phyloP scores from a whole-genome alignment of 345 rosid genomes.

The Populus ilicifolia region DNA sequence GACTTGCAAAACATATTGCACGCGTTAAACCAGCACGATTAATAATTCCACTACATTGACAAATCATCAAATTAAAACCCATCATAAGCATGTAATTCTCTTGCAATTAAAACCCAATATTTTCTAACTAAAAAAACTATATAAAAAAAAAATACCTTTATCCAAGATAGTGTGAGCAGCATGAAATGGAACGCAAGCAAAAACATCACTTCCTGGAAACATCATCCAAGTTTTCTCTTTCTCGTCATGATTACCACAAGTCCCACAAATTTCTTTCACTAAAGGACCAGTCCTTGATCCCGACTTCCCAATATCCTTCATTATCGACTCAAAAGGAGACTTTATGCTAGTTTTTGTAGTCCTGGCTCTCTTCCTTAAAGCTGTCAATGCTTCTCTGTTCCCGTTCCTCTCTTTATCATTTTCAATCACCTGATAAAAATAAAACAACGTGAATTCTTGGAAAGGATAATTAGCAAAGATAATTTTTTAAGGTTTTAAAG shows the following conservation, averaged over 20 bases:
- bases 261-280: slow-evolving; percentile 73
- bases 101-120: background rate
- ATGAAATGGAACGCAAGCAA: slow-evolving; percentile 69
- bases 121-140: background rate
- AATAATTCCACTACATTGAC: background rate
- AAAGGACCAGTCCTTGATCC: slow-evolving; percentile 37
- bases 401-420: slow-evolving; percentile 72
- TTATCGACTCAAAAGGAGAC: slow-evolving; percentile 64
- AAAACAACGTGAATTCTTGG: background rate
- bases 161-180: slow-evolving; percentile 76
- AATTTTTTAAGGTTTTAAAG: background rate
- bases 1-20: background rate
- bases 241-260: slow-evolving; percentile 70
- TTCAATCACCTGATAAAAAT: slow-evolving; percentile 51
- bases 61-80: background rate
- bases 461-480: background rate
- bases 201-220: slow-evolving; percentile 72
- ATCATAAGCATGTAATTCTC: background rate
- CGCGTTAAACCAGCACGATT: background rate
- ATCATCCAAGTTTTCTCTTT: slow-evolving; percentile 76
- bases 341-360: slow-evolving; percentile 67
- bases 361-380: slow-evolving; percentile 67
- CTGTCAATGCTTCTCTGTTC: slow-evolving; percentile 74
- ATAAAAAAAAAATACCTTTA: slow-evolving; percentile 39
- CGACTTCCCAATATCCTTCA: slow-evolving; percentile 54